Evolutionary conservation across 2,329 filamentous ascomycete species (phyloP).

Genomic region (Xylaria sp.): DNA sequence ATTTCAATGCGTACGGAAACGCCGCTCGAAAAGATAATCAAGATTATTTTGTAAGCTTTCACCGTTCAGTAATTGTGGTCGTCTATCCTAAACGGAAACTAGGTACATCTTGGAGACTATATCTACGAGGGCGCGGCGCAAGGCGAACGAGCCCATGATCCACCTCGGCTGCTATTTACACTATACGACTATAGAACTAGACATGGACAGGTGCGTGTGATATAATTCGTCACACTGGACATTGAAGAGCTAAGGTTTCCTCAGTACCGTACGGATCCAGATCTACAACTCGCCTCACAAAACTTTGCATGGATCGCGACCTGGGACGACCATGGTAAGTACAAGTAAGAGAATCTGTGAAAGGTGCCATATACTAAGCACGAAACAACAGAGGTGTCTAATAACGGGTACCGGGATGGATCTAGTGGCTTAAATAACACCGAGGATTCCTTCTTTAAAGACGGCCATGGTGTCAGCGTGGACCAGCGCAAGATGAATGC

Average conservation of each 20-base stretch:
- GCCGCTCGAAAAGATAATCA: slow-evolving; percentile 56
- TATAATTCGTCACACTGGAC: neutral
- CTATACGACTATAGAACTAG: slow-evolving; percentile 58
- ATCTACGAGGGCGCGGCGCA: slow-evolving; percentile 69
- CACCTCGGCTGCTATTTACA: slow-evolving; percentile 47
- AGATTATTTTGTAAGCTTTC: slow-evolving; percentile 56
- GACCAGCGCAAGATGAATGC: slow-evolving; percentile 79
- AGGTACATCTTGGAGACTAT: slow-evolving; percentile 59
- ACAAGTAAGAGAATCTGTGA: neutral
- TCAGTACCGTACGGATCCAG: slow-evolving; percentile 55
- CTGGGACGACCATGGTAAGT: slow-evolving; percentile 55
- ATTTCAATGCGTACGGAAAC: slow-evolving; percentile 60
- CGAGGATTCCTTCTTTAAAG: slow-evolving; percentile 70
- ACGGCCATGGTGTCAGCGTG: slow-evolving; percentile 67
- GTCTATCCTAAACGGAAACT: slow-evolving; percentile 13
- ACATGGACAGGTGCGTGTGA: slow-evolving; percentile 48
- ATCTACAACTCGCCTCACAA: slow-evolving; percentile 55
- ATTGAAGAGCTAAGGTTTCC: neutral
- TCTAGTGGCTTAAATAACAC: slow-evolving; percentile 71
- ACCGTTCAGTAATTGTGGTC: neutral
- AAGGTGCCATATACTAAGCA: slow-evolving; percentile 6
- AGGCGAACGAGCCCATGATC: slow-evolving; percentile 46
- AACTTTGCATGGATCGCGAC: slow-evolving; percentile 58
- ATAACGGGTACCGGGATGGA: slow-evolving; percentile 74
- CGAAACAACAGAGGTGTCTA: slow-evolving; percentile 60